Evolutionary conservation across 257 asterid genomes (phyloP), one percentile per base, ranked within the genome.

Genomic region (Ehretia macrophylla): DNA sequence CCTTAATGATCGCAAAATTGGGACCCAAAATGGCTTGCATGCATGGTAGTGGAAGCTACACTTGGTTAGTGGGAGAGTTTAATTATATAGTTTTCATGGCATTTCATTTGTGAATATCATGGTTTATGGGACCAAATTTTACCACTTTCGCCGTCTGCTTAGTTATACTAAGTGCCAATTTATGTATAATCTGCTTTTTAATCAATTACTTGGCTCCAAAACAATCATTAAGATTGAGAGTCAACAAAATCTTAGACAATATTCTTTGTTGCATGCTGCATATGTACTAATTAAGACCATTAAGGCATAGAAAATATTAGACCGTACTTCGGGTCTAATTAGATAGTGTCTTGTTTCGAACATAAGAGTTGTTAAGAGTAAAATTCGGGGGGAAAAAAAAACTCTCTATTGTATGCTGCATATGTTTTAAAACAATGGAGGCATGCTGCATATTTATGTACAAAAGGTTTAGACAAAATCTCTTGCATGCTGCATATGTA

Each of bases 131-230:
- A 57, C 88, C 84, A 58, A 71, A 81, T 57, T 37, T 51, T 58
- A 68, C 77, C 88, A 81, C 91, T 79, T 75, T 79, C 85, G 92
- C 89, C 95, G 96, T 81, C 85, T 60, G 60, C 74, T 69, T 42
- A 51, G 72, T 51, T 80, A 67, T 69, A 68, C 19, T 69, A 56
- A 66, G 62, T 60, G 51, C 48, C 14, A 51, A 44, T 35, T 59
- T 59, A 37, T 68, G 21, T 63, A 54, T 59, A 54, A 72, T 72
- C 58, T 71, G 47, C 47, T 45, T 32, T 39, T 21, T 32, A 63
- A 74, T 72, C 65, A 58, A 72, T 60, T 68, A 52, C 60, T 66
- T 72, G 58, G 69, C 60, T 65, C 76, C 72, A 10, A 68, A 38
- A 58, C 64, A 62, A 80, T 78, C 67, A 75, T 69, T 67, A 72